Evolutionary conservation across 345 rosid genomes (phyloP), one percentile per base, ranked within the genome.

Genomic region (Gossypium bickii): DNA sequence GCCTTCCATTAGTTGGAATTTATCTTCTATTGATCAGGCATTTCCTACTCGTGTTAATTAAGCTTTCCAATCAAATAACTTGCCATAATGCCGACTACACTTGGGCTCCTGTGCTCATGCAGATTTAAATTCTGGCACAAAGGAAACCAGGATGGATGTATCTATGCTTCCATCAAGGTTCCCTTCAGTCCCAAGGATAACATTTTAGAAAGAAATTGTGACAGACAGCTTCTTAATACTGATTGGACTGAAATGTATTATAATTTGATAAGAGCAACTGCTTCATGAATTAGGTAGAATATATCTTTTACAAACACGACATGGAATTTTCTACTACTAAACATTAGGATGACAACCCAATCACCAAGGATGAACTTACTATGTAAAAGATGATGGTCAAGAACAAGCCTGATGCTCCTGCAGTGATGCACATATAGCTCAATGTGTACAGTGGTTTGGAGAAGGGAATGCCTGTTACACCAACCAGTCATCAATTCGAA

Each of bases 331-430:
- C 63, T 51, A n/a, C 11, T 2, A 53, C 15, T 41, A 56, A 13
- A 55, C 34, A 43, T n/a, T 29, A 71, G 27, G 69, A 56, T 57
- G 53, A 72, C 65, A 57, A 22, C 15, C 38, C 41, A 22, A 64
- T 56, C 52, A 18, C 16, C 29, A 52, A 12, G 20, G 38, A 70
- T 41, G 74, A 77, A 76, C 83, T 78, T 83, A 88, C 89, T 12
- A 83, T 52, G 67, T 83, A 88, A 76, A 80, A 85, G 20, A 88
- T 70, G 47, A 84, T 11, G 25, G 85, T 80, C 65, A 88, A 78
- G 41, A 82, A 22, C 86, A 86, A 73, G 60, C 92, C 88, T 12
- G 92, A 83, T 76, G 82, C 87, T 76, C 89, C 88, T 13, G 87
- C 82, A 17, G 88, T 85, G 82, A 86, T 59, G 80, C 84, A 86